Percentiles rank a stretch among this genome's conserved stretches.
These are phyloP conservation scores for Penicillium verrucosum DNA, from an alignment of 2,329 filamentous ascomycete genomes.

Conservation along the genomic window DNA sequence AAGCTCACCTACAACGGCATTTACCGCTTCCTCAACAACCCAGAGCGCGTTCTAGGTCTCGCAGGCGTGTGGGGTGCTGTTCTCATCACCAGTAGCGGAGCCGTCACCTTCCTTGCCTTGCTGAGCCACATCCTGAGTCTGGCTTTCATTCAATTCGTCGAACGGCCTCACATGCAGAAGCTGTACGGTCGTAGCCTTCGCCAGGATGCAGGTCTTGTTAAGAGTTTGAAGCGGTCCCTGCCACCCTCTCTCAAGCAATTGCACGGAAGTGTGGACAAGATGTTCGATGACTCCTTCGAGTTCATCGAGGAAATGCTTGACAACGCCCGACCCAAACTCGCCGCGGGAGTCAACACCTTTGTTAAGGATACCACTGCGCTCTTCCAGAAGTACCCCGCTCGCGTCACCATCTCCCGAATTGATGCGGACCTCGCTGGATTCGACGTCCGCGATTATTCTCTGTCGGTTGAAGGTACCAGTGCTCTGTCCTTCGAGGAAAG, in stretches of 20 bases:
- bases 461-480: slow-evolving; percentile 68
- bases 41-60: slow-evolving; percentile 87
- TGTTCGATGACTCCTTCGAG: slow-evolving; percentile 80
- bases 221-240: slow-evolving; percentile 81
- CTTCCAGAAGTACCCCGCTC: slow-evolving; percentile 84
- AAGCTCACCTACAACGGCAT: slow-evolving; percentile 96
- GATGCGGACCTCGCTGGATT: slow-evolving; percentile 76
- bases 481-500: slow-evolving; percentile 51
- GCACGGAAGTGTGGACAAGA: slow-evolving; percentile 80
- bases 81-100: slow-evolving; percentile 83
- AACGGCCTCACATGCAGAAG: slow-evolving; percentile 97
- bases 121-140: slow-evolving; percentile 81
- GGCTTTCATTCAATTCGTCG: slow-evolving; percentile 85
- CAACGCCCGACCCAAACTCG: slow-evolving; percentile 76
- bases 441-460: slow-evolving; percentile 74
- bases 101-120: slow-evolving; percentile 82
- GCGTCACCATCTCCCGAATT: slow-evolving; percentile 76
- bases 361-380: slow-evolving; percentile 82
- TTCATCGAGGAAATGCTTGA: slow-evolving; percentile 91
- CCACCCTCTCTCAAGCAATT: slow-evolving; percentile 78
- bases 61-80: slow-evolving; percentile 95
- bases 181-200: slow-evolving; percentile 83
- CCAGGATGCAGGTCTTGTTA: slow-evolving; percentile 83
- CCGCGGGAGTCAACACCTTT: slow-evolving; percentile 79
- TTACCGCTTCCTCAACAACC: slow-evolving; percentile 97